Base-by-base conservation (phyloP, 176 grass and related monocot species). In the Lolium multiflorum region DNA sequence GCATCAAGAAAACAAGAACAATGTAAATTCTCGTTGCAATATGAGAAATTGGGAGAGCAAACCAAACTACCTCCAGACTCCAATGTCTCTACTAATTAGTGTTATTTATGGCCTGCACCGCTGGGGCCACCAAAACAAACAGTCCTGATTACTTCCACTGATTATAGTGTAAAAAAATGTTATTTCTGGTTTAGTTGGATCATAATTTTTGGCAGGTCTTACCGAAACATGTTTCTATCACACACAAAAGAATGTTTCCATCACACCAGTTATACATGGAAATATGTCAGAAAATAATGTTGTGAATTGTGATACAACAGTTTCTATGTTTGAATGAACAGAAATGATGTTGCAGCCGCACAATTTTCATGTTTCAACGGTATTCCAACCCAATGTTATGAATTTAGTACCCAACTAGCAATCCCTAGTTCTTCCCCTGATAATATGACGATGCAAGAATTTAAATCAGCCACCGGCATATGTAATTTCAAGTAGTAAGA, bases 1-100 rank as follows among this genome's bases (percentile, higher is more conserved):
- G 55, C 65, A 79, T 38, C 66, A 83, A 20, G 74, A 67, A 46
- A n/a, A 65, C 66, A 83, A 20, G 74, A 74, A 55, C 43, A 65
- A 74, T 65, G 24, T 12, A 22, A 78, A 73, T 77, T 63, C 15
- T 39, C 12, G 3, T 52, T n/a, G 60, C 60, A 13, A 24, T 25
- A 20, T 0, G 31, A 44, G 17, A 71, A 71, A 43, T n/a, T 43
- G 37, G 31, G 37, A 69, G 16, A 18, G 20, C 35, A 69, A 62
- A 22, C 16, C 21, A 77, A 72, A 71, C 3, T 61, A 43, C 20
- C 39, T 78, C 78, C 41, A 43, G 3, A 43, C 41, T 74, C 80
- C 46, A 12, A 25, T 71, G 24, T 80, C 64, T 59, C 22, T 77
- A 76, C 9, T 68, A 46, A 14, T 6, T 48, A 11, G 46, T 49